Percentiles rank a stretch among this genome's conserved stretches.
Evolutionary conservation across 73 alveolate genomes (phyloP).

Genomic region (Tetrahymena thermophila): DNA sequence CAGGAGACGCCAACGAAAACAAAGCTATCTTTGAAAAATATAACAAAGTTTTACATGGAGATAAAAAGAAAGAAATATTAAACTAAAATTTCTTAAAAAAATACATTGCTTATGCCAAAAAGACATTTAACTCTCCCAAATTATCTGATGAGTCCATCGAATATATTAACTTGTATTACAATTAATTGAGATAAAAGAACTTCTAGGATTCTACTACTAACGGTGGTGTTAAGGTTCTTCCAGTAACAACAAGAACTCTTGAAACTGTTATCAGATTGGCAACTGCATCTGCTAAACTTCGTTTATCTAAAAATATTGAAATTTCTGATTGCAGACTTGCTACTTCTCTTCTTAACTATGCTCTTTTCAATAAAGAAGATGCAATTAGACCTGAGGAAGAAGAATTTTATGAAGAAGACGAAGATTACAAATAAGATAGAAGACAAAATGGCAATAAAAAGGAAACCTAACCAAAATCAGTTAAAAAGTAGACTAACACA

Average conservation of each 20-base stretch:
- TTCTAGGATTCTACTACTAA: conserved; percentile 50
- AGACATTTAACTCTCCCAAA: conserved; percentile 56
- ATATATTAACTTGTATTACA: conserved; percentile 72
- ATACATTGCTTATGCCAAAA: conserved; percentile 85
- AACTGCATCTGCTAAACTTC: conserved; percentile 94
- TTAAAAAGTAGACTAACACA: background rate
- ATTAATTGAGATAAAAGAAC: conserved; percentile 72
- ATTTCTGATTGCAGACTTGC: conserved; percentile 74
- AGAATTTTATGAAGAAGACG: background rate
- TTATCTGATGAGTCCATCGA: conserved; percentile 73
- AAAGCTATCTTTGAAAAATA: conserved; percentile 56
- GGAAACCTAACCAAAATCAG: background rate
- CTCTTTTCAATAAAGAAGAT: conserved; percentile 45
- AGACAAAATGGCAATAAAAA: background rate
- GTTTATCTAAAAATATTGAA: conserved; percentile 66
- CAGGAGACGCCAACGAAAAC: conserved; percentile 29
- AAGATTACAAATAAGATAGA: background rate
- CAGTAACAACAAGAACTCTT: conserved; percentile 93
- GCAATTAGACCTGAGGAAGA: background rate
- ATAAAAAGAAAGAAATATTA: conserved; percentile 48
- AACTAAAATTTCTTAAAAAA: conserved; percentile 82
- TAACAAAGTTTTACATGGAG: conserved; percentile 18
- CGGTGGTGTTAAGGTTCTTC: conserved; percentile 50
- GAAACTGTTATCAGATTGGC: conserved; percentile 92
- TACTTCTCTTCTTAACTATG: conserved; percentile 57